Conservation (phyloP, 106 monocot species). For the Posidonia australis region DNA sequence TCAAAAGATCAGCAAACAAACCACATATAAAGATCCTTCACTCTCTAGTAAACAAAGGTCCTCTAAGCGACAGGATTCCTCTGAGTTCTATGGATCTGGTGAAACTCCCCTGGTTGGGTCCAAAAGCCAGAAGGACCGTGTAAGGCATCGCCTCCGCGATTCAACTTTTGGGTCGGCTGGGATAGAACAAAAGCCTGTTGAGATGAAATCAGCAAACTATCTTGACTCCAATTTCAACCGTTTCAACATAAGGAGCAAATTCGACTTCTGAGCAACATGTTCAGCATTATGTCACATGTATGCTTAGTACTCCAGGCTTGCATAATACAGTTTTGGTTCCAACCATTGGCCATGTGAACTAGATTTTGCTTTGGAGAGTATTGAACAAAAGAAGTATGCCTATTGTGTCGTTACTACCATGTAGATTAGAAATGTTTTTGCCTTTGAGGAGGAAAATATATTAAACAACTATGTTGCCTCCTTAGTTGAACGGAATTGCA, state of each 20-base stretch:
- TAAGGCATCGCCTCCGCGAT: conserved; percentile 58
- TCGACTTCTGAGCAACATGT: conserved; percentile 10
- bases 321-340: too few relatives aligned
- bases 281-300: too few relatives aligned
- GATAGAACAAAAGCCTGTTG: conserved; percentile 34
- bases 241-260: conserved; percentile 66
- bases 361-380: too few relatives aligned
- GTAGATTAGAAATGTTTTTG: too few relatives aligned
- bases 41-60: conserved; percentile 54
- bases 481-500: too few relatives aligned
- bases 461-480: too few relatives aligned
- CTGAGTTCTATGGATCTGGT: conserved; percentile 62
- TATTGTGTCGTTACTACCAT: too few relatives aligned
- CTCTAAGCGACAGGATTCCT: conserved; percentile 71
- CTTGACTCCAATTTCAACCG: conserved; percentile 58
- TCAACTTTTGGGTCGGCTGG: conserved; percentile 29
- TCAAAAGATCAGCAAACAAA: conserved; percentile 52
- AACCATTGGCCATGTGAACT: too few relatives aligned
- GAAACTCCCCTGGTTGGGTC: conserved; percentile 37
- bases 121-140: conserved; percentile 61
- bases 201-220: conserved; percentile 35
- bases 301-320: too few relatives aligned
- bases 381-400: too few relatives aligned
- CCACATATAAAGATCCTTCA: conserved; percentile 59
- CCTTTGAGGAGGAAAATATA: too few relatives aligned